phyloP scores from a whole-genome alignment of 345 rosid species.

The Salix exigua region DNA sequence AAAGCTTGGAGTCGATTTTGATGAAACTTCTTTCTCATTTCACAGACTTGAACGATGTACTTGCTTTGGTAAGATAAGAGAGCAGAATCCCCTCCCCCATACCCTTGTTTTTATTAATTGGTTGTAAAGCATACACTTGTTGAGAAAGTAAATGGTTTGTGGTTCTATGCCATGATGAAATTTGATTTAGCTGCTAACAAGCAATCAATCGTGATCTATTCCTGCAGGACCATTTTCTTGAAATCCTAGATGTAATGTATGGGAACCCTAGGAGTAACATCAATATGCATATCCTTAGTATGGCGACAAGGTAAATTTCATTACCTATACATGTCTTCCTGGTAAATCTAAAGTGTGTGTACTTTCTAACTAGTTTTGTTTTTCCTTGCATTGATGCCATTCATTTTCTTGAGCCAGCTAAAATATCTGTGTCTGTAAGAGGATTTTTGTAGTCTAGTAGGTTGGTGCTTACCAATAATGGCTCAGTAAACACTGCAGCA shows the following conservation, averaged over 20 bases:
- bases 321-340: constrained; percentile 1
- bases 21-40: constrained; percentile 69
- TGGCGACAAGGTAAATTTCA: constrained; percentile 60
- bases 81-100: not conserved
- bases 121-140: not conserved
- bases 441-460: not conserved
- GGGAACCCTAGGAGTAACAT: constrained; percentile 57
- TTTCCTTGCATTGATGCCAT: not conserved
- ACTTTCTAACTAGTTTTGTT: not conserved
- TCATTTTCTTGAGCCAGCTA: not conserved
- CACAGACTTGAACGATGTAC: constrained; percentile 54
- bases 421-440: no score
- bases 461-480: not conserved
- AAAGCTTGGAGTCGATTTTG: constrained; percentile 69
- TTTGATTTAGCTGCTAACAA: not conserved
- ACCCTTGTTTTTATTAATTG: not conserved
- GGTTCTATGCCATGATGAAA: not conserved
- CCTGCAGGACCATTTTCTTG: constrained; percentile 68
- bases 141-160: not conserved
- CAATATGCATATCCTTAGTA: constrained; percentile 63
- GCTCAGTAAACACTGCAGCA: not conserved
- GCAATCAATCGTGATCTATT: constrained; percentile 13
- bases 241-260: constrained; percentile 68
- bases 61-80: constrained; percentile 54
- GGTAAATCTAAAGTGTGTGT: not conserved